phyloP scores from a whole-genome alignment of 1,284 basidiomycete genomes.

The Cutaneotrichosporon sp. region DNA sequence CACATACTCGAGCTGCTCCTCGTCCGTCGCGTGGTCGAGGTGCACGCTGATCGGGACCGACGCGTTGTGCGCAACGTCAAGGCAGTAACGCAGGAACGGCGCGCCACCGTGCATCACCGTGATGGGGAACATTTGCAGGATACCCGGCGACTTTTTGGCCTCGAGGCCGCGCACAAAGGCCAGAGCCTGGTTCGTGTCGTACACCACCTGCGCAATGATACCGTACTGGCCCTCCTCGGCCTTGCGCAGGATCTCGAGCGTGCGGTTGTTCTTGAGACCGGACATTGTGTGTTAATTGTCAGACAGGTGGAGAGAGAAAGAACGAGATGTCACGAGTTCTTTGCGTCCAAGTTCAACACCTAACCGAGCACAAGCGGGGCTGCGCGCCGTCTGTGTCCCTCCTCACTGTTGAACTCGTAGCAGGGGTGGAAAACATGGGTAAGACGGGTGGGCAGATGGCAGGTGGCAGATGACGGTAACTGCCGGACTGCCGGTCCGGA shows the following conservation, averaged over 20 bases:
- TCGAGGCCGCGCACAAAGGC: slow-evolving; percentile 45
- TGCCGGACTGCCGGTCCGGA: no score
- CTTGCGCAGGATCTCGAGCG: slow-evolving; percentile 42
- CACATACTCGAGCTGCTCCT: slow-evolving; percentile 48
- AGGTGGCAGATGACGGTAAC: no score
- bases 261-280: slow-evolving; percentile 37
- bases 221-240: slow-evolving; percentile 45
- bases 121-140: slow-evolving; percentile 46
- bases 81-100: slow-evolving; percentile 33
- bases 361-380: no score
- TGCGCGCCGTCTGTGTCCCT: no score
- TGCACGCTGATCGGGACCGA: slow-evolving; percentile 49
- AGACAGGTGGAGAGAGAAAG: neutral
- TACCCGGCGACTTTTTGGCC: slow-evolving; percentile 38
- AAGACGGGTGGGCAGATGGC: no score
- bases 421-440: no score
- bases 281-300: slow-evolving; percentile 18
- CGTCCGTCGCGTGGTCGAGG: slow-evolving; percentile 50
- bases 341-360: no score
- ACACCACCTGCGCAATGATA: slow-evolving; percentile 37
- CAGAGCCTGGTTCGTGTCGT: slow-evolving; percentile 41
- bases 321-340: no score
- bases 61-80: slow-evolving; percentile 41
- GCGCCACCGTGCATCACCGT: slow-evolving; percentile 34
- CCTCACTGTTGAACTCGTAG: no score